Percentiles rank a stretch among this genome's conserved stretches.
These are phyloP conservation scores for Trichoderma sp. DNA, from an alignment of 2,329 filamentous ascomycete species.

Conservation along the genomic window DNA sequence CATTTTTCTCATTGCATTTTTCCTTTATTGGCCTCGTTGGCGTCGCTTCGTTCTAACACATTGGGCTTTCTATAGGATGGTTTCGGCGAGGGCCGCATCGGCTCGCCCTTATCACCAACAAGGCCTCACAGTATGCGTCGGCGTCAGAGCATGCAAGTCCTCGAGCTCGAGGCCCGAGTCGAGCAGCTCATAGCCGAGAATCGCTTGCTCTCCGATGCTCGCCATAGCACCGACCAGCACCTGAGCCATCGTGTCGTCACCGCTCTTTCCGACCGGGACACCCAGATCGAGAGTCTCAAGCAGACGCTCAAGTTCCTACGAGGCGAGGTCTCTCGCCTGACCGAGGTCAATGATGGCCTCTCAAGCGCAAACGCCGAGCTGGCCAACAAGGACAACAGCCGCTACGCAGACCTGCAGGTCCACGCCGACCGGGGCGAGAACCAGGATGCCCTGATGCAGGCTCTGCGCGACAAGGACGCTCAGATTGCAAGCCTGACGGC, in stretches of 20 bases:
- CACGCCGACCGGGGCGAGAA: conserved; percentile 69
- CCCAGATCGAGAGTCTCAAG: conserved; percentile 80
- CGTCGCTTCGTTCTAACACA: conserved; percentile 15
- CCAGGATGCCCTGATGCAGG: conserved; percentile 60
- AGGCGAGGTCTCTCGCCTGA: conserved; percentile 77
- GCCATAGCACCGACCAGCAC: conserved; percentile 66
- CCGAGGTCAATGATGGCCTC: conserved; percentile 79
- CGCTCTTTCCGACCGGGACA: conserved; percentile 77
- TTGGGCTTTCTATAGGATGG: conserved; percentile 66
- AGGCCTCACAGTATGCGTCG: conserved; percentile 94
- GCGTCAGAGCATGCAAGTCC: conserved; percentile 94
- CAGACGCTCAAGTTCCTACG: conserved; percentile 78
- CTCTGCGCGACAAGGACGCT: conserved; percentile 77
- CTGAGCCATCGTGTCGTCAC: conserved; percentile 66
- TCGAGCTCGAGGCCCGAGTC: conserved; percentile 84
- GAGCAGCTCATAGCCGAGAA: conserved; percentile 88
- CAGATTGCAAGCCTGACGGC: conserved; percentile 77
- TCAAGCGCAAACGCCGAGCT: conserved; percentile 76
- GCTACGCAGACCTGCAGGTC: conserved; percentile 66
- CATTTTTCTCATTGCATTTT: neutral
- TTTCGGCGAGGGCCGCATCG: conserved; percentile 83
- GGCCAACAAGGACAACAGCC: conserved; percentile 71
- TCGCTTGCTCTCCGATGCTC: conserved; percentile 72
- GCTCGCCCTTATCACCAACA: conserved; percentile 88
- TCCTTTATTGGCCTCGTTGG: neutral